Evolutionary conservation across 2,329 filamentous ascomycete genomes (phyloP), one percentile per base, ranked within the genome.

Genomic region (Aspergillus arachidicola): DNA sequence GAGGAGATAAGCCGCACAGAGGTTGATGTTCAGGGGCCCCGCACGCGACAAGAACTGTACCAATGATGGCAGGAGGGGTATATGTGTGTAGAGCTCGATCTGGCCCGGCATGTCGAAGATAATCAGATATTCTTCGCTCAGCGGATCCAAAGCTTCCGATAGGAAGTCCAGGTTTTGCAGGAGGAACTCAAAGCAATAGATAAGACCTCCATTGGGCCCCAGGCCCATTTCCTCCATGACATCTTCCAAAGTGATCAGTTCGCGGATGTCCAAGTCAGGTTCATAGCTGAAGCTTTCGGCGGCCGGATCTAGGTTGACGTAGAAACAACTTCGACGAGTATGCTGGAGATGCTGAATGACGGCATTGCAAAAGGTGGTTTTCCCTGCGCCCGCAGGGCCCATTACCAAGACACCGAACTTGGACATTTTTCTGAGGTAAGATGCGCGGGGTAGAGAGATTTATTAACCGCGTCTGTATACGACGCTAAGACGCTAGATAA

Each of bases 31-130:
- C 69, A 98, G 84, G 23, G 89, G 87, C 10, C 94, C 94, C 12
- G 88, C 84, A 66, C 91, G 87, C 48, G 90, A 93, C 58, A 98
- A 85, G 75, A 92, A 92, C 73, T 89, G 90, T 68, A 94, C 89
- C 55, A 99, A 86, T 23, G 89, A 87, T 1, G 95, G 95, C 36
- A 99, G 83, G 68, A 99, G 91, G 45, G 95, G 95, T 38, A 98
- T 91, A 77, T 99, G 95, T 2, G 94, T 98, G 81, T 98, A 99
- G 16, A 99, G 87, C 81, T 99, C 95, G 78, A 99, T 98, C 82
- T 99, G 95, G 62, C 95, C 95, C 0, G 95, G 95, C 91, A 98
- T 97, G 80, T 99, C 95, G 81, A 99, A 93, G 67, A 99, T 91
- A 78, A 98, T 96, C 66, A 99, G 86, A 78, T 97, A 97, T 73